These are phyloP conservation scores for Obba rivulosa DNA, from an alignment of 768 basidiomycete species.

Conservation along the genomic window DNA sequence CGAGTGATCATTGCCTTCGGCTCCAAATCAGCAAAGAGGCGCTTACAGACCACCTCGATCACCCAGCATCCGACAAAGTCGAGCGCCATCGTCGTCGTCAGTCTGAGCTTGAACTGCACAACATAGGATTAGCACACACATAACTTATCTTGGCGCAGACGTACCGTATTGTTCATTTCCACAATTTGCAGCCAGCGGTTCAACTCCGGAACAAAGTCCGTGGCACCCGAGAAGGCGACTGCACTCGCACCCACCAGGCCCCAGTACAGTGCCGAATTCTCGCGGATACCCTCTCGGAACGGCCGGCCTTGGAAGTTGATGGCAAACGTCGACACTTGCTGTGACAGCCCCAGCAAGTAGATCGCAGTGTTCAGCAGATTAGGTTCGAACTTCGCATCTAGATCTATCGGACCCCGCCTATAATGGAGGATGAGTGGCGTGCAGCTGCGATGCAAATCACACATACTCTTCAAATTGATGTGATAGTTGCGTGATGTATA, in stretches of 20 bases:
- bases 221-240: conserved; percentile 91
- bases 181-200: conserved; percentile 97
- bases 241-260: conserved; percentile 85
- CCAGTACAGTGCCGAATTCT: conserved; percentile 91
- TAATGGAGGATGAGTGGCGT: conserved; percentile 6
- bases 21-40: conserved; percentile 81
- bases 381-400: conserved; percentile 96
- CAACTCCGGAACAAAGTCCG: conserved; percentile 91
- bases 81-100: conserved; percentile 77
- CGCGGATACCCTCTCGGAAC: conserved; percentile 96
- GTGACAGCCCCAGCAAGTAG: conserved; percentile 90
- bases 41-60: conserved; percentile 79
- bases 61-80: conserved; percentile 89
- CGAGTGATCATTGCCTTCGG: conserved; percentile 81
- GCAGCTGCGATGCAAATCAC: background rate
- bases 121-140: background rate
- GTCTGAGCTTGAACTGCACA: conserved; percentile 78
- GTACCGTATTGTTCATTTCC: conserved; percentile 72
- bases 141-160: conserved; percentile 27
- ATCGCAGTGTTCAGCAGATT: conserved; percentile 94
- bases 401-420: conserved; percentile 74
- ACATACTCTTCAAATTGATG: conserved; percentile 73
- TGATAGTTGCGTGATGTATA: conserved; percentile 90
- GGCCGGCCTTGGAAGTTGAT: conserved; percentile 99
- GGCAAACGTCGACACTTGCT: conserved; percentile 97